A percentile compares a stretch with the other conserved stretches of the same genome.
These are phyloP conservation scores for Petunia hybrid DNA, from an alignment of 305 asterid species.

Conservation along the genomic window DNA sequence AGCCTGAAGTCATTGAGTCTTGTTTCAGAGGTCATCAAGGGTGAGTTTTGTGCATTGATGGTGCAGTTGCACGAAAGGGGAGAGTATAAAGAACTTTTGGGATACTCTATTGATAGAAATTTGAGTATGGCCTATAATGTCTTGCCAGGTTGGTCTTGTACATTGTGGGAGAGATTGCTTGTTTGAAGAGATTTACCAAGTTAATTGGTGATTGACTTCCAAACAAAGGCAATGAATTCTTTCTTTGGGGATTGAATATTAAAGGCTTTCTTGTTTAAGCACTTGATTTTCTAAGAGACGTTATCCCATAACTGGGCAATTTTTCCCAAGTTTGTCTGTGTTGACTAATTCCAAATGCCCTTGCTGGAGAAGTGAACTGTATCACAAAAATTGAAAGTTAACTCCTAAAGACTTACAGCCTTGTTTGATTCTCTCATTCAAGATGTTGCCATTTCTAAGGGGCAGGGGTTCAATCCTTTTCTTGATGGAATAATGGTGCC, in stretches of 20 bases:
- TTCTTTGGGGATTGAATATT: constrained; percentile 42
- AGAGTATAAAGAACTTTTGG: neutral
- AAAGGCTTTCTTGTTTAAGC: constrained; percentile 31
- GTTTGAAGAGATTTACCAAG: constrained; percentile 17
- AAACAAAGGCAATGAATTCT: constrained; percentile 35
- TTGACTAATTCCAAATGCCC: neutral
- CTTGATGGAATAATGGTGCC: constrained; percentile 14
- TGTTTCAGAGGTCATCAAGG: neutral
- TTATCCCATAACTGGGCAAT: constrained; percentile 7
- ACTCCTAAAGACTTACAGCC: neutral
- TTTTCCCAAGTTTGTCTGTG: neutral
- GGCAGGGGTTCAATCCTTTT: neutral
- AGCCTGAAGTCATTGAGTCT: constrained; percentile 42
- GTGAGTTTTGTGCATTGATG: neutral
- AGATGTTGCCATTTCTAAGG: constrained; percentile 4
- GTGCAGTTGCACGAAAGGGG: neutral
- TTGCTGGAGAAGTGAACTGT: neutral
- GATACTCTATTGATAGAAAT: neutral
- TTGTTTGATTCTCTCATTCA: constrained; percentile 27
- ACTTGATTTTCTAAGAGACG: constrained; percentile 39
- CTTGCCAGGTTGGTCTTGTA: neutral
- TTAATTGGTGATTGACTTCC: constrained; percentile 41
- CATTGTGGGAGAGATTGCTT: constrained; percentile 21
- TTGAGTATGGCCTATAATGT: neutral
- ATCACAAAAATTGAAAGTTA: neutral